Percentiles rank a stretch among this genome's conserved stretches.
These are phyloP conservation scores for Globomyces pollinis-pini DNA, from an alignment of 192 early-diverging fungal species.

Conservation along the genomic window DNA sequence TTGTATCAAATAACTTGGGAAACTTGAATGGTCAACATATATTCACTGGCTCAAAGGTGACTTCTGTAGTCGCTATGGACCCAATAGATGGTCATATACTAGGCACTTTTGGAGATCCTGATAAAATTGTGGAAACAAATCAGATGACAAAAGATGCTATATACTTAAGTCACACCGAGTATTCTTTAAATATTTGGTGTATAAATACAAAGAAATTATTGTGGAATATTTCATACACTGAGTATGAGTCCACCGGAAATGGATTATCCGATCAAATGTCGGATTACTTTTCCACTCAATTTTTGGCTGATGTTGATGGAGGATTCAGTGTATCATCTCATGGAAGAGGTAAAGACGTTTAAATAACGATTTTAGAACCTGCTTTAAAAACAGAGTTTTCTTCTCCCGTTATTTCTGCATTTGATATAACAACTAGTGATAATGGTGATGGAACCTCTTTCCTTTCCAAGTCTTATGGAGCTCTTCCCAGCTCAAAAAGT, in stretches of 20 bases:
- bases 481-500: neutral
- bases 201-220: slow-evolving; percentile 19
- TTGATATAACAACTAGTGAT: slow-evolving; percentile 17
- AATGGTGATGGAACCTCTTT: slow-evolving; percentile 9
- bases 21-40: slow-evolving; percentile 43
- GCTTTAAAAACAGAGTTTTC: slow-evolving; percentile 29
- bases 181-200: slow-evolving; percentile 51
- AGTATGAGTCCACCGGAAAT: slow-evolving; percentile 5
- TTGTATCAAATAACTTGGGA: slow-evolving; percentile 56
- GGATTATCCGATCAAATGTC: neutral
- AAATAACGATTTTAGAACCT: slow-evolving; percentile 4
- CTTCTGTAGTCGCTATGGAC: slow-evolving; percentile 63
- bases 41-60: slow-evolving; percentile 61
- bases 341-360: neutral
- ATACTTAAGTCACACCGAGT: slow-evolving; percentile 32
- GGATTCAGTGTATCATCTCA: neutral
- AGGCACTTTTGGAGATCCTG: slow-evolving; percentile 42
- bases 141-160: slow-evolving; percentile 10
- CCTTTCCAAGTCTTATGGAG: neutral
- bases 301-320: neutral
- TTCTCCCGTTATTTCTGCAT: slow-evolving; percentile 20
- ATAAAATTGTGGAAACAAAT: slow-evolving; percentile 12
- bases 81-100: slow-evolving; percentile 56
- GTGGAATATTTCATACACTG: slow-evolving; percentile 12
- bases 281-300: neutral